Conservation (phyloP, 2,329 filamentous ascomycete genomes). For the Basipetospora chlamydospora region DNA sequence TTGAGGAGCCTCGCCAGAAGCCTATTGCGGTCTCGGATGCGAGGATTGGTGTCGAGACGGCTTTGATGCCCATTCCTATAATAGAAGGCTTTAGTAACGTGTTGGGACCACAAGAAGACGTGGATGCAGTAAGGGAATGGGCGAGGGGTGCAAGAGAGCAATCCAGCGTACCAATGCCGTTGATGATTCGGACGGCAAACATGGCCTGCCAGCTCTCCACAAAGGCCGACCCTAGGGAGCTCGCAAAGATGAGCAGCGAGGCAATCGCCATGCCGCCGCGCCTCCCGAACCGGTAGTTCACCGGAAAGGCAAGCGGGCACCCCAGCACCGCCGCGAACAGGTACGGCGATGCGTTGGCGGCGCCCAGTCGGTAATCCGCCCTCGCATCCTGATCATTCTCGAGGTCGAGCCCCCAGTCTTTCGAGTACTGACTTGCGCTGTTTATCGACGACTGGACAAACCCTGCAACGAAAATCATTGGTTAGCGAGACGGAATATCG, state of each 20-base stretch:
- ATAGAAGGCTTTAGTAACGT: constrained; percentile 19
- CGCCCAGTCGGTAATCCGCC: constrained; percentile 20
- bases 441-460: constrained; percentile 30
- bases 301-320: no score
- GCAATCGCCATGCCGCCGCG: no score
- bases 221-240: no score
- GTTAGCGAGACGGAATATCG: no score
- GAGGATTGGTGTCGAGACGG: constrained; percentile 31
- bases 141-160: no score
- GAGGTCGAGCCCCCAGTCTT: constrained; percentile 9
- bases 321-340: no score
- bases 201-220: no score
- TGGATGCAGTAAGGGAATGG: constrained; percentile 21
- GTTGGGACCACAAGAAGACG: constrained; percentile 16
- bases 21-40: constrained; percentile 31
- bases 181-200: no score
- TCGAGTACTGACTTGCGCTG: constrained; percentile 20
- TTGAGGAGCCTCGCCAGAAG: constrained; percentile 30
- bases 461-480: constrained; percentile 12
- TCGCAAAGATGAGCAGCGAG: no score
- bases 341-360: no score
- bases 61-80: constrained; percentile 31
- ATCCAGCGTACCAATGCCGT: no score
- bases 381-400: constrained; percentile 15
- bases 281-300: no score